A percentile compares a stretch with the other conserved stretches of the same genome.
Conservation (phyloP, 2,329 filamentous ascomycete species). For the Scedosporium apiospermum region DNA sequence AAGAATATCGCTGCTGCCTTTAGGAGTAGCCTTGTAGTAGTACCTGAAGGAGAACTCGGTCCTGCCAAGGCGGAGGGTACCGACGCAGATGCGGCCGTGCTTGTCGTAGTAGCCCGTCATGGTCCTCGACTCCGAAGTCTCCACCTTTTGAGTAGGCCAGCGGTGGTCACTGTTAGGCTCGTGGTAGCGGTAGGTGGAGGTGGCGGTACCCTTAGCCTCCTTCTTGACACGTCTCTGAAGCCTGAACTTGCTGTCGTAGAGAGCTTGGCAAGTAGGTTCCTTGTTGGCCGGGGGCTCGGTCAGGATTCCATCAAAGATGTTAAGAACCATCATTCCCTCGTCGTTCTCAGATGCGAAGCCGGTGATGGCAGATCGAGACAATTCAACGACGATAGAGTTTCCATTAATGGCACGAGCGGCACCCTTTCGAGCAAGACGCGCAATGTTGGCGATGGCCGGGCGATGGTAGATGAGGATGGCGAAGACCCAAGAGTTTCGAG, state of each 20-base stretch:
- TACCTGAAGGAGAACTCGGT: slow-evolving; percentile 23
- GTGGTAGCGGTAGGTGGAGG: slow-evolving; percentile 18
- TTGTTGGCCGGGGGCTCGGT: slow-evolving; percentile 13
- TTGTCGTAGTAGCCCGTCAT: slow-evolving; percentile 23
- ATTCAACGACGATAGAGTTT: slow-evolving; percentile 20
- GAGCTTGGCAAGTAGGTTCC: slow-evolving; percentile 15
- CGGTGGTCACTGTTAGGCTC: slow-evolving; percentile 9
- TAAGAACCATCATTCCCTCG: slow-evolving; percentile 15
- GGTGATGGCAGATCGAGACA: slow-evolving; percentile 20
- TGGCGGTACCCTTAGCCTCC: slow-evolving; percentile 9
- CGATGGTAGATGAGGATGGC: slow-evolving; percentile 22
- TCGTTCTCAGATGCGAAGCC: slow-evolving; percentile 20
- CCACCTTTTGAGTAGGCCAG: slow-evolving; percentile 18
- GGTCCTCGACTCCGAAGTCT: slow-evolving; percentile 12
- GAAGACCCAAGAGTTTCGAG: slow-evolving; percentile 22
- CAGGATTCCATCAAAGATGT: slow-evolving; percentile 19
- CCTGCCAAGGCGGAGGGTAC: slow-evolving; percentile 17
- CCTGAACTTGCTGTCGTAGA: slow-evolving; percentile 19
- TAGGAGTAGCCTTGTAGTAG: slow-evolving; percentile 23
- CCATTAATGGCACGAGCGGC: slow-evolving; percentile 17
- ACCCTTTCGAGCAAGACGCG: slow-evolving; percentile 21
- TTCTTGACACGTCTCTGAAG: slow-evolving; percentile 15
- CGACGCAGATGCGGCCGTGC: slow-evolving; percentile 21
- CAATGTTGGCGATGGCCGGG: slow-evolving; percentile 19
- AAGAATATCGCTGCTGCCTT: slow-evolving; percentile 21